Conservation (phyloP, 768 basidiomycete species). For the Rhodotorula kratochvilovae region DNA sequence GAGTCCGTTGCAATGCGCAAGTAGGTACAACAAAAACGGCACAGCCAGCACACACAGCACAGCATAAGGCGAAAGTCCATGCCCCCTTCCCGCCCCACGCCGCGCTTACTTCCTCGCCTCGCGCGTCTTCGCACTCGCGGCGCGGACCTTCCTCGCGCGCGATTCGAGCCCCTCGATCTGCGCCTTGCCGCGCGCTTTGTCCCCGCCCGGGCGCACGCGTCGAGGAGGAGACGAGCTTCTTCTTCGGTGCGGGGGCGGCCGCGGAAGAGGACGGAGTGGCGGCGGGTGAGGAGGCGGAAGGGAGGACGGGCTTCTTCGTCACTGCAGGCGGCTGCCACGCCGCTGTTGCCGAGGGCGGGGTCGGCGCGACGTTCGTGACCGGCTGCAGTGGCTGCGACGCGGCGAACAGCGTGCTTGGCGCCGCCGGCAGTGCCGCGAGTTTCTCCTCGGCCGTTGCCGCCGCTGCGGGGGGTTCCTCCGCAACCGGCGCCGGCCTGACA, state of each 20-base stretch:
- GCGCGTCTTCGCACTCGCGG: neutral
- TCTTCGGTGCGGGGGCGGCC: neutral
- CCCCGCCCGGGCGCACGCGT: neutral
- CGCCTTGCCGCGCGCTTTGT: conserved; percentile 1
- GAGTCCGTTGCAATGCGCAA: too few species aligned
- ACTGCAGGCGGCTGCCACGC: neutral
- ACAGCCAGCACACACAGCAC: too few species aligned
- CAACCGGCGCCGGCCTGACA: neutral
- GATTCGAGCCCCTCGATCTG: conserved; percentile 8
- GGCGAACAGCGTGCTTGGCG: neutral
- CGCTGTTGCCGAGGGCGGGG: neutral
- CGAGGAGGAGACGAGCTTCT: conserved; percentile 4
- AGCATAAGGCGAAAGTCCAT: too few species aligned
- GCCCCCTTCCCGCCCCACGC: too few species aligned
- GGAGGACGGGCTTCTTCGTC: neutral
- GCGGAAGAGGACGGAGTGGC: neutral
- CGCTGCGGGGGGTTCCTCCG: neutral
- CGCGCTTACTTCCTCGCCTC: neutral
- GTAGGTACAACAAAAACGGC: too few species aligned
- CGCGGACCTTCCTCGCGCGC: conserved; percentile 15
- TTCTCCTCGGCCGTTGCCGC: neutral
- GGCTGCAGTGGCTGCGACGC: neutral
- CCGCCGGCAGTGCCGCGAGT: neutral
- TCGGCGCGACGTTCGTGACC: neutral
- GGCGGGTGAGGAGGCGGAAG: neutral